Evolutionary conservation across 1,284 basidiomycete genomes (phyloP), one percentile per base, ranked within the genome.

Genomic region (Chalciporus sp.): DNA sequence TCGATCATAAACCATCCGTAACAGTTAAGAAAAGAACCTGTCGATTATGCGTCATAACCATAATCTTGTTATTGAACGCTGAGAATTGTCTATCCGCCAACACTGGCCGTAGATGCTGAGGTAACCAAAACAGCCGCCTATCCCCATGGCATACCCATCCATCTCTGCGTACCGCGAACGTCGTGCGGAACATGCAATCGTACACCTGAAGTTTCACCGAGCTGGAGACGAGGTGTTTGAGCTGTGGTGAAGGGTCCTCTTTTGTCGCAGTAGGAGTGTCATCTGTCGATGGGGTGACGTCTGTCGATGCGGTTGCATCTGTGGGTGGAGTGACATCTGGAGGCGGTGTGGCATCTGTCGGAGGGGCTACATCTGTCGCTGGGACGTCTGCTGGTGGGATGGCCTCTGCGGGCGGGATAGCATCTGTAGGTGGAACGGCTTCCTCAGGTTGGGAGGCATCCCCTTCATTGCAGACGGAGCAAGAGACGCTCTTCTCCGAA

Each of bases 91-190:
- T 35, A 19, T 42, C 26, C 3, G 2, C 20, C 9, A 7, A 12
- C 41, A 50, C 9, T 23, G 58, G 58, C 9, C 58, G 52, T 26
- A 60, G 3, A 43, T 56, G 53, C n/a, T 55, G 58, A 6, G 58
- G 58, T 3, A 59, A 44, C 58, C 58, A 59, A 46, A 59, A 60
- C 31, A 57, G 26, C 11, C 44, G 45, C 37, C 43, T 56, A 11
- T 59, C 37, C 8, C 12, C 53, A 1, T 52, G 12, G 33, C 49
- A 56, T 23, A 59, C 53, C 58, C 58, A 59, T 10, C 58, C 58
- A 20, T 59, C 58, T 8, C 37, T 35, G 4, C 23, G 58, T 44
- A 59, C 37, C 31, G 23, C 50, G 14, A 60, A 52, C 14, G 42
- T 9, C 11, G 47, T 39, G 17, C 58, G 49, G 43, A 59, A 50